Percentiles rank a stretch among this genome's conserved stretches.
Evolutionary conservation across 1,284 basidiomycete species (phyloP).

Genomic region (Pyrrhoderma lamaoense): DNA sequence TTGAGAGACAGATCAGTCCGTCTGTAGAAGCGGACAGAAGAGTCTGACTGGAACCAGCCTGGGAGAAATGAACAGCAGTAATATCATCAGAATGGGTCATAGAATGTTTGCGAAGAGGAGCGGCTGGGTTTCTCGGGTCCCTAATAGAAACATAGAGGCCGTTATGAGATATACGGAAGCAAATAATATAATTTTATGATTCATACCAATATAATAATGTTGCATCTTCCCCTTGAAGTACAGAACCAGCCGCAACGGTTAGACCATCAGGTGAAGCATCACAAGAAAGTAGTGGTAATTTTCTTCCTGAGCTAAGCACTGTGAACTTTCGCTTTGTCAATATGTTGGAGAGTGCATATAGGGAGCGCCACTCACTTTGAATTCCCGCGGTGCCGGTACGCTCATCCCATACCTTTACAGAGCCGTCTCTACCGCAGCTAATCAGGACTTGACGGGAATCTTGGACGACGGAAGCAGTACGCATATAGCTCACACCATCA

Average conservation of each 20-base stretch:
- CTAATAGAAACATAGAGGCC: constrained; percentile 30
- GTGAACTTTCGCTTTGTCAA: constrained; percentile 38
- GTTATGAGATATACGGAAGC: neutral
- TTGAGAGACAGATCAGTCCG: constrained; percentile 60
- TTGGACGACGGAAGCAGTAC: constrained; percentile 31
- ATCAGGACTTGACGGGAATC: constrained; percentile 35
- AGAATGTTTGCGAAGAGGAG: constrained; percentile 43
- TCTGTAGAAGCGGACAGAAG: constrained; percentile 68
- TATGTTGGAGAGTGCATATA: constrained; percentile 19
- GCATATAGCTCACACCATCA: constrained; percentile 43
- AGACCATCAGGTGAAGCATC: constrained; percentile 60
- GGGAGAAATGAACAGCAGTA: constrained; percentile 53
- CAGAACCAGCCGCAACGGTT: constrained; percentile 65
- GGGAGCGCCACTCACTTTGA: constrained; percentile 43
- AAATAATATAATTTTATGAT: neutral
- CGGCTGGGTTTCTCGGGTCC: constrained; percentile 48
- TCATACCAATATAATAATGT: constrained; percentile 64
- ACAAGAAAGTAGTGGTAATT: constrained; percentile 49
- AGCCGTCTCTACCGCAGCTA: constrained; percentile 58
- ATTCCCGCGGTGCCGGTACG: constrained; percentile 45
- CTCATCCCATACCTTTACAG: constrained; percentile 64
- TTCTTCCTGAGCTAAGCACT: constrained; percentile 44
- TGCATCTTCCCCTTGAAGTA: constrained; percentile 62
- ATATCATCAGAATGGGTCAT: constrained; percentile 77
- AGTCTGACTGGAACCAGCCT: constrained; percentile 28